Conservation (phyloP, 345 rosid species). For the Stellera chamaejasme region DNA sequence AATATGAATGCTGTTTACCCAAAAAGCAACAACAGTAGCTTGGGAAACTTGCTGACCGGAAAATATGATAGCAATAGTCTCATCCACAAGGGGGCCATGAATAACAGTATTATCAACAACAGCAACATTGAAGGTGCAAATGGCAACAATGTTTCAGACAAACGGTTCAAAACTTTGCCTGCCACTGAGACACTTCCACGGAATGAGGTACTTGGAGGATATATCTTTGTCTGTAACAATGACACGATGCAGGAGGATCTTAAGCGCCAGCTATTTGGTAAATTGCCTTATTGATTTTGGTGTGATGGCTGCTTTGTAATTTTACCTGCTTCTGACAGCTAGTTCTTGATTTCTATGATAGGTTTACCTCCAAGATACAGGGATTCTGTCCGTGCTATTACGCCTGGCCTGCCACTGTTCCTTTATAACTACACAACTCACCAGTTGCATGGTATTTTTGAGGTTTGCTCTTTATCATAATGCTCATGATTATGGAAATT, state of each 20-base stretch:
- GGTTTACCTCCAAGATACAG: conserved; percentile 98
- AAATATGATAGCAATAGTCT: conserved; percentile 59
- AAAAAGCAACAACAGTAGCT: conserved; percentile 45
- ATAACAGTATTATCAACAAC: conserved; percentile 31
- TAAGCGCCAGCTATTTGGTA: conserved; percentile 94
- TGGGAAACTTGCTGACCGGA: conserved; percentile 39
- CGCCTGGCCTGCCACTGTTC: conserved; percentile 96
- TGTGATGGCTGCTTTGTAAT: not conserved
- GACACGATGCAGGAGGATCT: conserved; percentile 99
- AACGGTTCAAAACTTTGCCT: conserved; percentile 91
- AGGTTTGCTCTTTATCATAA: conserved; percentile 43
- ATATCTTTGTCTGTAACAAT: conserved; percentile 95
- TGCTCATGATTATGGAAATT: not conserved
- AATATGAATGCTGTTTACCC: conserved; percentile 65
- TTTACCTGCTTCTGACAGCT: conserved; percentile 4
- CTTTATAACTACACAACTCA: conserved; percentile 97
- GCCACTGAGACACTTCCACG: conserved; percentile 89
- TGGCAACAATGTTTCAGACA: conserved; percentile 38
- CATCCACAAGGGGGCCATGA: conserved; percentile 37
- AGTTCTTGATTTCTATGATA: conserved; percentile 23
- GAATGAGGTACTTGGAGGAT: conserved; percentile 97
- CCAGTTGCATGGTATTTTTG: conserved; percentile 95
- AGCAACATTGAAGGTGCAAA: conserved; percentile 34
- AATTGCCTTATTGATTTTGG: not conserved
- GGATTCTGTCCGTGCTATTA: conserved; percentile 94